Conservation (phyloP, 2,329 filamentous ascomycete genomes). For the Neonectria sp. region DNA sequence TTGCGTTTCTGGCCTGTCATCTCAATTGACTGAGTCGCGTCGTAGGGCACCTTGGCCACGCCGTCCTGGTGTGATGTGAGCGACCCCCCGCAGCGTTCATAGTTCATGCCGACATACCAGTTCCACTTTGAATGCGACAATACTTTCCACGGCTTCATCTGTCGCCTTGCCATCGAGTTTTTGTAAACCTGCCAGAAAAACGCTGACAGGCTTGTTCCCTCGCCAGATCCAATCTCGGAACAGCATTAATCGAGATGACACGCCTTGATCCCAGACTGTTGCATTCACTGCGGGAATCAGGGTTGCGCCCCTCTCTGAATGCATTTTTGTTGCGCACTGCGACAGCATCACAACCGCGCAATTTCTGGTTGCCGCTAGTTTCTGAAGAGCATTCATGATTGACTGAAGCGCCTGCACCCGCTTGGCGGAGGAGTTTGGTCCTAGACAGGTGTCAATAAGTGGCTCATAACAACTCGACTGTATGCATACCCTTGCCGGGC, state of each 20-base stretch:
- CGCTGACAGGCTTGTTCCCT: constrained; percentile 61
- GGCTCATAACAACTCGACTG: constrained; percentile 22
- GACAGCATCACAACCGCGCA: constrained; percentile 83
- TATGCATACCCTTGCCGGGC: constrained; percentile 56
- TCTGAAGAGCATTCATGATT: constrained; percentile 80
- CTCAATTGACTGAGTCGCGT: constrained; percentile 55
- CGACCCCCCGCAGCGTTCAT: constrained; percentile 32
- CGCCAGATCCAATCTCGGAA: constrained; percentile 82
- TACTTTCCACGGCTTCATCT: constrained; percentile 57
- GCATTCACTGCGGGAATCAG: constrained; percentile 83
- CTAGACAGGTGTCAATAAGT: constrained; percentile 44
- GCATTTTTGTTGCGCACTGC: constrained; percentile 87
- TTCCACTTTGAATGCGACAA: constrained; percentile 66
- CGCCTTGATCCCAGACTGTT: constrained; percentile 83
- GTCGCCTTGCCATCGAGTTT: constrained; percentile 72
- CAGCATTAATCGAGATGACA: constrained; percentile 81
- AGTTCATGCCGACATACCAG: constrained; percentile 54
- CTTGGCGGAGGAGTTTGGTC: constrained; percentile 57
- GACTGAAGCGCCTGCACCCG: constrained; percentile 69
- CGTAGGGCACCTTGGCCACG: constrained; percentile 58
- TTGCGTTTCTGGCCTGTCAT: constrained; percentile 72
- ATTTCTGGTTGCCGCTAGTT: constrained; percentile 80
- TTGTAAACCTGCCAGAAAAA: constrained; percentile 75
- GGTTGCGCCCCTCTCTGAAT: constrained; percentile 75
- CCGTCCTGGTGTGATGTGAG: constrained; percentile 58